Base-by-base conservation (phyloP, 768 basidiomycete genomes). In the Termitomyces sp. region DNA sequence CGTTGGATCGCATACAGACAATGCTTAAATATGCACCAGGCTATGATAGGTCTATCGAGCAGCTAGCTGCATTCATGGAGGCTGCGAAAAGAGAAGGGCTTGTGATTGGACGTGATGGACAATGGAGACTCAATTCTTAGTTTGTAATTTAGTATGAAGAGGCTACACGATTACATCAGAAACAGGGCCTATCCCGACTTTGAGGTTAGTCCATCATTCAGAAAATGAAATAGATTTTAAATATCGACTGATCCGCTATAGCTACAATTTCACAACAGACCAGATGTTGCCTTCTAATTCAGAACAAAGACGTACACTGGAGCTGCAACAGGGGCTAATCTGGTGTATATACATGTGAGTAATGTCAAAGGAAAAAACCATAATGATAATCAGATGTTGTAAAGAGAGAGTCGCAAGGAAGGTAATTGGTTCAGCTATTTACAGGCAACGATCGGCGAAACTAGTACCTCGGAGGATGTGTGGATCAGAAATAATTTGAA, bases 11-110 rank as follows among this genome's bases (percentile, higher is more conserved):
- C n/a, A 94, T 97, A 68, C 94, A 97, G 70, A 79, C 83, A 2
- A 94, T 95, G 90, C 80, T 97, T 62, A 87, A 84, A 70, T 86
- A 92, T 68, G 91, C 90, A 10, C 90, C 89, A 4, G 87, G 85
- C 4, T 96, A 95, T 72, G 87, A 94, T 68, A 84, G 86, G 63
- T 86, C 87, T 4, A 72, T 86, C 11, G 93, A 94, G 32, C 92
- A 97, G 70, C 81, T 97, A 4, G 83, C 77, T 3, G 76, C 70
- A 43, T 93, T 96, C 66, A 84, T 97, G 84, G 89, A 94, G 67
- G 87, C 88, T 31, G 88, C 92, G 43, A 81, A 85, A 63, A 77
- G 86, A 59, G 92, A 96, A 69, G 92, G 89, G 0, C 74, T 92
- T 17, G 87, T 96, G 31, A 79, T 80, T 0, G 82, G 82, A 45